These are phyloP conservation scores for Brassica hybrid DNA, from an alignment of 441 rosid genomes.

Conservation along the genomic window DNA sequence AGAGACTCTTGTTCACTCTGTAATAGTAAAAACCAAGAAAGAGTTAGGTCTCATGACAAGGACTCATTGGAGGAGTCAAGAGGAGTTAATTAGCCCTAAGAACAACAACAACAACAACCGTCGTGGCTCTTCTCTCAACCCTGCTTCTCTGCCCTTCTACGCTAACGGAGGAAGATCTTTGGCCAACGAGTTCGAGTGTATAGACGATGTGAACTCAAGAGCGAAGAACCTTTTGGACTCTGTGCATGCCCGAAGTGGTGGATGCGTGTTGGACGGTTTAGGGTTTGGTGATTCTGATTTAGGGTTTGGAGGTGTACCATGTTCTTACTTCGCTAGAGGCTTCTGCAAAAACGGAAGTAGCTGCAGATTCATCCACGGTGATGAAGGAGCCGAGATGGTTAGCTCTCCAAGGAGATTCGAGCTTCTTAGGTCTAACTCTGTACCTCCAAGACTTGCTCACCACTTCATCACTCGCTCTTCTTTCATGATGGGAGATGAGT, in stretches of 20 bases:
- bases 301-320: constrained; percentile 87
- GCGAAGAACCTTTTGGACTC: no score
- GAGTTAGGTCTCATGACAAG: constrained; percentile 68
- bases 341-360: constrained; percentile 83
- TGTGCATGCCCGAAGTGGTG: constrained; percentile 71
- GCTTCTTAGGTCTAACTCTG: constrained; percentile 76
- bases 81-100: constrained; percentile 54
- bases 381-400: constrained; percentile 48
- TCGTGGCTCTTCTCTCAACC: constrained; percentile 50
- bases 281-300: constrained; percentile 68
- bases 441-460: constrained; percentile 57
- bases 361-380: constrained; percentile 79
- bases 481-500: constrained; percentile 67
- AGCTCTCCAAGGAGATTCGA: constrained; percentile 74
- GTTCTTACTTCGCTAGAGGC: constrained; percentile 85
- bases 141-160: constrained; percentile 68
- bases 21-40: constrained; percentile 70
- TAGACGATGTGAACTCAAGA: constrained; percentile 51
- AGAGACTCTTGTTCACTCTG: constrained; percentile 71
- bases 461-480: constrained; percentile 58
- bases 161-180: constrained; percentile 53
- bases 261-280: constrained; percentile 64
- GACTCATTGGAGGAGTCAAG: constrained; percentile 54
- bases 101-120: constrained; percentile 49
- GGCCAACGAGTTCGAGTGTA: constrained; percentile 67